Conservation (phyloP, 208 protist species). For the Crithidia bombi region DNA sequence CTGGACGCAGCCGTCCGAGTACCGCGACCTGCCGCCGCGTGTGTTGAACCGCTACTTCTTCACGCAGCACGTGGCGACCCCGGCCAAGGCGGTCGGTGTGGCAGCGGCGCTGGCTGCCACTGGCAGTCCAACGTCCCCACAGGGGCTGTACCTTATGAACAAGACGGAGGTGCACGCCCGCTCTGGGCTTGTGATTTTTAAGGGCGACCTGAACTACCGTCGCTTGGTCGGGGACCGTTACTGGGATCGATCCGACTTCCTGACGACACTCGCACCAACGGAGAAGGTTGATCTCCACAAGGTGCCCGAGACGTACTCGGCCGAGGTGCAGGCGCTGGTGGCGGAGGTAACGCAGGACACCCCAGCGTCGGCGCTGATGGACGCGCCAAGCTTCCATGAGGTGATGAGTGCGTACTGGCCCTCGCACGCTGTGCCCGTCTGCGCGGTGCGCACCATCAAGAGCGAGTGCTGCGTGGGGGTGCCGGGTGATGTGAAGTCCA, state of each 20-base stretch:
- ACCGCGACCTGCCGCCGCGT: conserved; percentile 83
- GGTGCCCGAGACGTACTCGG: conserved; percentile 18
- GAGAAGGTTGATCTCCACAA: conserved; percentile 22
- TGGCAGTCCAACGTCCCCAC: conserved; percentile 11
- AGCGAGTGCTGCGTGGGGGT: conserved; percentile 86
- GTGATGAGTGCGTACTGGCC: conserved; percentile 82
- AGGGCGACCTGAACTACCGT: conserved; percentile 92
- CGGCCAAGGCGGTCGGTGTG: conserved; percentile 11
- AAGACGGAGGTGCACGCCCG: conserved; percentile 44
- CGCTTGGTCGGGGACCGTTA: conserved; percentile 90
- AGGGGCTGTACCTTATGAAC: conserved; percentile 45
- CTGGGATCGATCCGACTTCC: conserved; percentile 73
- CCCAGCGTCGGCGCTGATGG: conserved; percentile 31
- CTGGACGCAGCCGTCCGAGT: conserved; percentile 88
- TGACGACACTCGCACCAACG: conserved; percentile 41
- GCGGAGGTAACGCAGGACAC: conserved; percentile 65
- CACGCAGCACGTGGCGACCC: conserved; percentile 49
- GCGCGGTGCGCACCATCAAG: conserved; percentile 88
- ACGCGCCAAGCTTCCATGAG: conserved; percentile 51
- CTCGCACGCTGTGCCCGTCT: conserved; percentile 64
- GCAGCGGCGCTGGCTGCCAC: conserved; percentile 9
- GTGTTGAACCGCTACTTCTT: conserved; percentile 88
- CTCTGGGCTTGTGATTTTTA: conserved; percentile 83
- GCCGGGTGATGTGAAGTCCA: conserved; percentile 44
- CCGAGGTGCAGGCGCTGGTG: conserved; percentile 30